phyloP scores from a whole-genome alignment of 1,284 basidiomycete genomes.

The Apiotrichum porosum region DNA sequence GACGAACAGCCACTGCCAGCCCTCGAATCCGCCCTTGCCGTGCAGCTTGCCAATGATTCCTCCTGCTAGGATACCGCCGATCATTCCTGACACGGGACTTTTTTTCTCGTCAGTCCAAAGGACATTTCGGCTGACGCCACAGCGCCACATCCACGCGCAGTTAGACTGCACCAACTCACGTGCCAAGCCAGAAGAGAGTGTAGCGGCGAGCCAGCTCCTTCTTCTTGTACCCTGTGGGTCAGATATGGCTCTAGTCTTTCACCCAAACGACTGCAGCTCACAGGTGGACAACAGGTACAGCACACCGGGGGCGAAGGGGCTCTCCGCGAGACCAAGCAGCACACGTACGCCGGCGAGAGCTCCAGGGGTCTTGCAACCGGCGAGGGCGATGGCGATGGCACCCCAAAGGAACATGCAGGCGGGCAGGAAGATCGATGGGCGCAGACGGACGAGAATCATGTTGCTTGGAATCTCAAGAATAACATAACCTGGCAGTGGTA shows the following conservation, averaged over 20 bases:
- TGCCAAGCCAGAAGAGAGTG: slow-evolving; percentile 17
- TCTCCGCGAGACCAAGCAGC: slow-evolving; percentile 12
- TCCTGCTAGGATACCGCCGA: slow-evolving; percentile 30
- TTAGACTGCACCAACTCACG: not conserved
- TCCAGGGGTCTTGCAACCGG: slow-evolving; percentile 4
- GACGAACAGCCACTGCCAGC: slow-evolving; percentile 18
- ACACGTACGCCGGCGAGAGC: slow-evolving; percentile 17
- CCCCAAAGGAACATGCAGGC: slow-evolving; percentile 25
- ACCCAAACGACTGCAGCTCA: not conserved
- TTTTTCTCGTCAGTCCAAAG: too few species aligned
- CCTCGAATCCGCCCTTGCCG: slow-evolving; percentile 3
- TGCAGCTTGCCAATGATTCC: slow-evolving; percentile 18
- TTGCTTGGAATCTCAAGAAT: slow-evolving; percentile 24
- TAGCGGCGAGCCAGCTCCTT: slow-evolving; percentile 10
- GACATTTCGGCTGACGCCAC: too few species aligned
- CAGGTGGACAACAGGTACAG: slow-evolving; percentile 5
- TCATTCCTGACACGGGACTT: slow-evolving; percentile 19
- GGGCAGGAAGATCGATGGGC: slow-evolving; percentile 26
- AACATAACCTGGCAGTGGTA: not conserved
- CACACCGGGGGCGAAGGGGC: slow-evolving; percentile 13
- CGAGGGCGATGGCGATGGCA: slow-evolving; percentile 10
- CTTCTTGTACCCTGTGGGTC: slow-evolving; percentile 18
- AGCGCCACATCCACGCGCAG: too few species aligned
- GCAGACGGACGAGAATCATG: slow-evolving; percentile 20
- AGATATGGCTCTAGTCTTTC: slow-evolving; percentile 24